Percentiles rank a stretch among this genome's conserved stretches.
phyloP scores from a whole-genome alignment of 352 stramenopile genomes.

The Nothophytophthora sp. region DNA sequence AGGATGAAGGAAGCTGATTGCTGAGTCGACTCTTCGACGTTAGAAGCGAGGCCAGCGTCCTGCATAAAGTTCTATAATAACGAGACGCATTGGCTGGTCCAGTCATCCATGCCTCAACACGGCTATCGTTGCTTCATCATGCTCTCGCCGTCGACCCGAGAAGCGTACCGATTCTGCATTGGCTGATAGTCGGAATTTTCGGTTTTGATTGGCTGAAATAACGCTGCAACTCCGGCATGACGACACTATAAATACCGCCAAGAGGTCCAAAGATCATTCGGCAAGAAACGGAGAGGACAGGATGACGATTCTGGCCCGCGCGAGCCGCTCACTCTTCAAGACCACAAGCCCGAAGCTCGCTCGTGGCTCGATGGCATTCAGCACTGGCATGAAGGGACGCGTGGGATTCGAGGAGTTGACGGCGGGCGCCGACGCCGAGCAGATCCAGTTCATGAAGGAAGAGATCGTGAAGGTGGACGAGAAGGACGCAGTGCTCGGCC shows the following conservation, averaged over 20 bases:
- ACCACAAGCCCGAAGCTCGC: conserved; percentile 9
- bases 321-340: background rate
- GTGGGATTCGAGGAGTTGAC: conserved; percentile 67
- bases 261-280: too few relatives aligned
- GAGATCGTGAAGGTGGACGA: conserved; percentile 90
- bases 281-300: too few relatives aligned
- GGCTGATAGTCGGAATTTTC: conserved; percentile 4
- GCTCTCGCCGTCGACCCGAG: too few relatives aligned
- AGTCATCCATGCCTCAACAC: too few relatives aligned
- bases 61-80: conserved; percentile 28
- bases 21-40: conserved; percentile 18
- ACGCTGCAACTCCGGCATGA: too few relatives aligned
- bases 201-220: too few relatives aligned
- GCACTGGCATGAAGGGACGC: conserved; percentile 16
- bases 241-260: too few relatives aligned
- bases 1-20: too few relatives aligned
- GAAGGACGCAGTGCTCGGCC: conserved; percentile 75
- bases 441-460: conserved; percentile 92
- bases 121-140: too few relatives aligned
- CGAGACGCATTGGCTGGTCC: conserved; percentile 20
- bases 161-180: too few relatives aligned
- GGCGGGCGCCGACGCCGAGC: conserved; percentile 65
- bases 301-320: background rate
- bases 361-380: conserved; percentile 9
- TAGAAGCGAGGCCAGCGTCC: conserved; percentile 16